Evolutionary conservation across 2,329 filamentous ascomycete species (phyloP), one percentile per base, ranked within the genome.

Genomic region (Macrophomina phaseolina): DNA sequence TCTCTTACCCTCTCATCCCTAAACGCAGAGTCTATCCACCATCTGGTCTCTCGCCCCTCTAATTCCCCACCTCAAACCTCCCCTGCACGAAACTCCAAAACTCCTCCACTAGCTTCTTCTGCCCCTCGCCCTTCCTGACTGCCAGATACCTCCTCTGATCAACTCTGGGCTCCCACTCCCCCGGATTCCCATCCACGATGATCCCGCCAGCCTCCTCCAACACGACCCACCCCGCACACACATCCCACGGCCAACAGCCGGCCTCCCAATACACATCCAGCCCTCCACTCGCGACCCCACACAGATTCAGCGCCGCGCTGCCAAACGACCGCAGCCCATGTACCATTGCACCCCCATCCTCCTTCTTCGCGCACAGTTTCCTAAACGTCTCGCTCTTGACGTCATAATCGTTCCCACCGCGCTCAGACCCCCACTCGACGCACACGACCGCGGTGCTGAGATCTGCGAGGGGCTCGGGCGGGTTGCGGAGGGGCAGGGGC

Each of bases 171-270:
- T 85, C 75, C 91, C 91, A 94, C 65, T 86, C 85, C 0, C 90
- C 91, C 0, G 90, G 88, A 75, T 94, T 93, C 4, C 88, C 90
- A 74, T 90, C 85, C 7, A 85, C 90, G 82, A 94, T 87, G 62
- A 87, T 81, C 0, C 91, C 91, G 0, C 91, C 92, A 0, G 91
- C 90, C 81, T 94, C 91, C 36, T 81, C 80, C 32, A 94, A 80
- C 68, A 94, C 89, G 67, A 89, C 88, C 91, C 91, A 94, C 0
- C 89, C 91, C 5, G 92, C 92, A 74, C 90, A 92, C 2, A 94
- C 91, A 76, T 94, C 91, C 91, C 91, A 94, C 1, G 91, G 90
- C 86, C 91, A 94, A 77, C 90, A 93, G 0, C 92, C 91, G 45
- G 90, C 91, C 79, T 94, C 91, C 91, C 91, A 94, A 76, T 92